These are phyloP conservation scores for Xerocomus cyaneibrunnescens DNA, from an alignment of 1,284 basidiomycete species.

Conservation along the genomic window DNA sequence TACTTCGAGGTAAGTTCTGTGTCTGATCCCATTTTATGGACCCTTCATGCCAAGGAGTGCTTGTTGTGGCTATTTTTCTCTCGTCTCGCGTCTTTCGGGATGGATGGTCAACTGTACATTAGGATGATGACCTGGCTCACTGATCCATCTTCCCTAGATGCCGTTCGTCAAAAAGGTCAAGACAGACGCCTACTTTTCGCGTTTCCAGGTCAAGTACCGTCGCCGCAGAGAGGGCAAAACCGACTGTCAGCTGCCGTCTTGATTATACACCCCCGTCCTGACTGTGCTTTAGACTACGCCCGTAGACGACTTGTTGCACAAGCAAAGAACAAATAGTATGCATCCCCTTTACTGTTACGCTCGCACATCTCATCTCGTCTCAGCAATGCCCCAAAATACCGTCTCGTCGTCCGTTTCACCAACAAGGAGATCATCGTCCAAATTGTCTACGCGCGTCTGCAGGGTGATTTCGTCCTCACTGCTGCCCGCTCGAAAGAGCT, in stretches of 20 bases:
- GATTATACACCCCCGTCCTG: conserved; percentile 6
- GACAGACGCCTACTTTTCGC: conserved; percentile 93
- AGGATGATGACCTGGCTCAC: conserved; percentile 25
- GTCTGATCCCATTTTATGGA: not conserved
- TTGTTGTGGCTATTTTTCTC: not conserved
- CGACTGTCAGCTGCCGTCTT: conserved; percentile 67
- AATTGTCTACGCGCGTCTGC: conserved; percentile 95
- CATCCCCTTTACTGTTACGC: conserved; percentile 8
- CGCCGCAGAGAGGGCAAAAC: conserved; percentile 97
- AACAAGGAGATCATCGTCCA: conserved; percentile 92
- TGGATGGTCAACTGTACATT: conserved; percentile 25
- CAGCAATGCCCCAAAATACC: conserved; percentile 95
- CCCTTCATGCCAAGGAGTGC: not conserved
- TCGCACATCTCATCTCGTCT: conserved; percentile 10
- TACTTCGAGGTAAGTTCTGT: conserved; percentile 54
- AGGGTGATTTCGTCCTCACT: conserved; percentile 93
- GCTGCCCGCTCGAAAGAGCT: conserved; percentile 91
- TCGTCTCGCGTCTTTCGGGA: conserved; percentile 14
- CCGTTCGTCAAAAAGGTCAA: conserved; percentile 89
- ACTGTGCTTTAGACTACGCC: conserved; percentile 75
- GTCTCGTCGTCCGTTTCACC: conserved; percentile 97
- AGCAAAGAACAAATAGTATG: conserved; percentile 99
- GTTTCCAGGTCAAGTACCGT: conserved; percentile 97
- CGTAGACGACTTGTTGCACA: conserved; percentile 95
- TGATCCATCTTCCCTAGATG: conserved; percentile 53